Evolutionary conservation across 345 rosid genomes (phyloP).

Genomic region (Linum lewisii): DNA sequence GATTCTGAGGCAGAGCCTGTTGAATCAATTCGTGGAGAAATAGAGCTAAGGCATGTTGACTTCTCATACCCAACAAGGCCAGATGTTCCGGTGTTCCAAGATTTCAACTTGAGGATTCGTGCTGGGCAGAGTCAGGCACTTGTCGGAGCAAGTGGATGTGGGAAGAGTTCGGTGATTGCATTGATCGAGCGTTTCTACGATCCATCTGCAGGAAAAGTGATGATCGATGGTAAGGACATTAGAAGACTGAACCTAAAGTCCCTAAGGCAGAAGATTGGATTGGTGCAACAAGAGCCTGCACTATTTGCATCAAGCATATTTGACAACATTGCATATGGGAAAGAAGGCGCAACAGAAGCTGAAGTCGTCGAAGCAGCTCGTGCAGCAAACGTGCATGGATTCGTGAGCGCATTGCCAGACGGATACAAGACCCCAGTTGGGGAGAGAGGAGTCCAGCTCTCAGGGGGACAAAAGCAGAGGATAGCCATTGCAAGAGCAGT

Average conservation of each 20-base stretch:
- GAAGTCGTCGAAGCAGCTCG: conserved; percentile 90
- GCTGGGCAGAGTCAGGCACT: conserved; percentile 98
- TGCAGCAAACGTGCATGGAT: conserved; percentile 83
- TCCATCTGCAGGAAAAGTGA: conserved; percentile 73
- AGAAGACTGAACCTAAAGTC: conserved; percentile 78
- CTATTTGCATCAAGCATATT: conserved; percentile 87
- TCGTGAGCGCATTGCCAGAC: conserved; percentile 83
- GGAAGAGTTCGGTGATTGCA: conserved; percentile 90
- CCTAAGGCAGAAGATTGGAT: conserved; percentile 76
- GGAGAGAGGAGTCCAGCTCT: conserved; percentile 93
- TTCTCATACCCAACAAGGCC: conserved; percentile 92
- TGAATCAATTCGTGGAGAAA: conserved; percentile 80
- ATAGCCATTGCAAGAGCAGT: conserved; percentile 95
- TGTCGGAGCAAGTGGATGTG: conserved; percentile 97
- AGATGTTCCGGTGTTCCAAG: conserved; percentile 69
- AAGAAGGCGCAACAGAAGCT: conserved; percentile 81
- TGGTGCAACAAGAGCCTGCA: conserved; percentile 97
- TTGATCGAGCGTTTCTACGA: conserved; percentile 93
- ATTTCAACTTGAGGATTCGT: conserved; percentile 74
- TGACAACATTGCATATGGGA: conserved; percentile 92
- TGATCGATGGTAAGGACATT: conserved; percentile 94
- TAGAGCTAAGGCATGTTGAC: conserved; percentile 91
- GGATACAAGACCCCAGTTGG: conserved; percentile 95
- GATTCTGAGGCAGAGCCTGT: conserved; percentile 87
- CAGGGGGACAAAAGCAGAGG: conserved; percentile 98